phyloP scores from a whole-genome alignment of 164 flowering plant genomes.

The Nelumbo lutea region DNA sequence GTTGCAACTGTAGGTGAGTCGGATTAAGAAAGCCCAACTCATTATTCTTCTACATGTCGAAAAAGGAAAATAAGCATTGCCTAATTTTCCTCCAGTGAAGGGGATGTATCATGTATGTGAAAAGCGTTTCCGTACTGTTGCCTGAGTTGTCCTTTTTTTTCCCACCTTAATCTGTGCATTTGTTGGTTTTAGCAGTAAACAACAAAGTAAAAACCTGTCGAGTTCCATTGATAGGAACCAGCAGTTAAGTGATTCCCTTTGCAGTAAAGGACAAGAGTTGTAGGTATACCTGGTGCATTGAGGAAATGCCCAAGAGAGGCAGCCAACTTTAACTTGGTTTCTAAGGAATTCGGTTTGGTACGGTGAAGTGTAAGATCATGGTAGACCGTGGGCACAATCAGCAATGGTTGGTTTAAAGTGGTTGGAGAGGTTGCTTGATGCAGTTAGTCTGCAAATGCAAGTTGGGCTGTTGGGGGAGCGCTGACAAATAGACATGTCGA shows the following conservation, averaged over 20 bases:
- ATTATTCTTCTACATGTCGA: background rate
- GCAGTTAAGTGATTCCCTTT: background rate
- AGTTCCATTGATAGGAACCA: too few species aligned
- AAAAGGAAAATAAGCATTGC: background rate
- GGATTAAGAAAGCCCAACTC: slow-evolving; percentile 27
- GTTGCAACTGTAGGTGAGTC: slow-evolving; percentile 9
- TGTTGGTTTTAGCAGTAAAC: background rate
- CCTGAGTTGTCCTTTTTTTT: too few species aligned
- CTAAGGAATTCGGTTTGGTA: slow-evolving; percentile 17
- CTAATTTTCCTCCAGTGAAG: too few species aligned
- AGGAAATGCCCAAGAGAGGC: background rate
- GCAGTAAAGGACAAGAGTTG: background rate
- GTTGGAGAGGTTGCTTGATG: slow-evolving; percentile 8
- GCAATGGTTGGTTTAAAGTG: background rate
- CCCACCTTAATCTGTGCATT: too few species aligned
- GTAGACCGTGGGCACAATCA: background rate
- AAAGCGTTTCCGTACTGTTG: too few species aligned
- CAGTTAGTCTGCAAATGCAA: too few species aligned
- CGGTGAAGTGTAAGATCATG: slow-evolving; percentile 5
- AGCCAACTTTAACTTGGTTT: slow-evolving; percentile 1
- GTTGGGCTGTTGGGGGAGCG: too few species aligned
- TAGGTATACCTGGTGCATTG: background rate
- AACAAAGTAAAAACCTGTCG: too few species aligned
- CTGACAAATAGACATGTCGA: too few species aligned
- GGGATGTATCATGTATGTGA: too few species aligned